Evolutionary conservation across 306 rosid species (phyloP), one percentile per base, ranked within the genome.

Genomic region (Castanospermum australe): DNA sequence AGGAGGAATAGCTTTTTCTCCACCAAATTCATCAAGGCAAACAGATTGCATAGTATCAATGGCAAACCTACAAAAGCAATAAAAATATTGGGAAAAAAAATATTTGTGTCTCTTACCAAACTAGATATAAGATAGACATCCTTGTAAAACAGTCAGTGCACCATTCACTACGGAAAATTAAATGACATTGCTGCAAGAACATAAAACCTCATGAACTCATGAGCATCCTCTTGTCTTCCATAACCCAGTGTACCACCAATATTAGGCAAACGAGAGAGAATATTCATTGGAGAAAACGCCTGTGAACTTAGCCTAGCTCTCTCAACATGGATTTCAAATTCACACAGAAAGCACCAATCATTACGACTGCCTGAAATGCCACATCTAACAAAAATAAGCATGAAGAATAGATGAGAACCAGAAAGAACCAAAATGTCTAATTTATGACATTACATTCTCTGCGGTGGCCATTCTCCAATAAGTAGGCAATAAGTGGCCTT

Each of bases 211-310:
- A 96, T 96, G 83, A 96, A 89, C 86, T 96, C 99, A 54, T 96
- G 99, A 67, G 99, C 99, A 88, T 96, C 99, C 86, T 96, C 98
- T 83, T 96, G 99, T 79, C 97, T 86, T 80, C 99, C 99, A 47
- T 84, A 88, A 69, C 96, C 98, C 41, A 96, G 82, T 66, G 91
- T 90, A 73, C 97, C 98, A 60, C 98, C 93, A 63, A 96, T 93
- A 86, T 96, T 93, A 73, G 92, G 88, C 71, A 96, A 86, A 47
- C 96, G 90, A 50, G 96, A 92, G 64, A 96, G 97, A 84, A 93
- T 93, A 80, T 88, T 90, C 76, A 80, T 89, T 2, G 99, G 98
- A 61, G 98, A 91, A 88, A 96, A 93, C n/a, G 96, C 85, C 76
- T 86, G 92, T 14, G 65, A 75, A 86, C 91, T 93, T 76, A 9